Evolutionary conservation across 2,329 filamentous ascomycete genomes (phyloP).

Genomic region (Sphaerulina populicola): DNA sequence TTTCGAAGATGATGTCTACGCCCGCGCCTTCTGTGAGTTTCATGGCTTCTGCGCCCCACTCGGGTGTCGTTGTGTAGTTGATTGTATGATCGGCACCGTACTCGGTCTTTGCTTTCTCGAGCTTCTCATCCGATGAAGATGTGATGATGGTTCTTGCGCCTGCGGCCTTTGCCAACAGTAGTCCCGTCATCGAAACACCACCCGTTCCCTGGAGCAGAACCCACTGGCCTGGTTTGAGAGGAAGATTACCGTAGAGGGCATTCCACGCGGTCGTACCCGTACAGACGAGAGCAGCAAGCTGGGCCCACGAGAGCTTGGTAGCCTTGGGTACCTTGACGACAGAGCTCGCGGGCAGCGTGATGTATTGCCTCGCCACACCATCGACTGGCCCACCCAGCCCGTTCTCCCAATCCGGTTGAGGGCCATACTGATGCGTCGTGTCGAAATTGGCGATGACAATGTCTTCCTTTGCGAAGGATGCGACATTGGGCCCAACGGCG

Average conservation of each 20-base stretch:
- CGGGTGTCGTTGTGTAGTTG: slow-evolving; percentile 51
- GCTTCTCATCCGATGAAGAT: slow-evolving; percentile 50
- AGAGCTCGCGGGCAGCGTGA: slow-evolving; percentile 48
- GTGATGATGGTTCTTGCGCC: slow-evolving; percentile 47
- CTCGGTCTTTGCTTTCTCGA: slow-evolving; percentile 44
- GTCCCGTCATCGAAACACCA: slow-evolving; percentile 37
- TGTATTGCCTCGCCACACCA: slow-evolving; percentile 51
- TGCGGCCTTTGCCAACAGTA: slow-evolving; percentile 20
- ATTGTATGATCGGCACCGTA: slow-evolving; percentile 49
- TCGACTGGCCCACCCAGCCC: slow-evolving; percentile 52
- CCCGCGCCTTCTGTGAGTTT: slow-evolving; percentile 36
- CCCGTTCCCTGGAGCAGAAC: slow-evolving; percentile 33
- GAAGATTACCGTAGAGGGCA: slow-evolving; percentile 20
- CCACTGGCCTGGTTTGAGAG: slow-evolving; percentile 20
- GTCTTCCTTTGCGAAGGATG: slow-evolving; percentile 42
- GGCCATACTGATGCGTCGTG: slow-evolving; percentile 40
- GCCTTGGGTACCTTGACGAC: slow-evolving; percentile 46
- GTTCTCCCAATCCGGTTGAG: slow-evolving; percentile 32
- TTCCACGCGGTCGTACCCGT: slow-evolving; percentile 23
- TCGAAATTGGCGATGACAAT: slow-evolving; percentile 48
- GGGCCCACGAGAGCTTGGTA: slow-evolving; percentile 13
- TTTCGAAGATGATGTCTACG: slow-evolving; percentile 43
- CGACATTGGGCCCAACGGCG: slow-evolving; percentile 36
- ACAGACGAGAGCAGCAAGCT: slow-evolving; percentile 21
- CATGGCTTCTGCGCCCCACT: slow-evolving; percentile 52